A percentile compares a stretch with the other conserved stretches of the same genome.
These are phyloP conservation scores for Boletus reticuloceps DNA, from an alignment of 768 basidiomycete species.

Conservation along the genomic window DNA sequence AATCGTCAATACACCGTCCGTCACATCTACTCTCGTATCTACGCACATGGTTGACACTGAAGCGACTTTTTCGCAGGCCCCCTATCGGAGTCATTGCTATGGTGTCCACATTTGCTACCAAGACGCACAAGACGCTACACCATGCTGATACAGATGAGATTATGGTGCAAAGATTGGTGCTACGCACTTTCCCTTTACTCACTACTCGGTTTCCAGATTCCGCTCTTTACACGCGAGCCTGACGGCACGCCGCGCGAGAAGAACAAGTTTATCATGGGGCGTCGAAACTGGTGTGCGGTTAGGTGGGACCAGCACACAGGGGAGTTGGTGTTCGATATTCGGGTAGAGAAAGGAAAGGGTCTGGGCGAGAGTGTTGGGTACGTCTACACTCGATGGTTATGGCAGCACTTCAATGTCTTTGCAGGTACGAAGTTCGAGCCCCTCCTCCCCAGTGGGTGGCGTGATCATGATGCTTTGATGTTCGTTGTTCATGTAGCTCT, in stretches of 20 bases:
- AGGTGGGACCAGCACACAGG: slow-evolving; percentile 55
- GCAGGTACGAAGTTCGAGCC: slow-evolving; percentile 43
- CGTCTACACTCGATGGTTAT: slow-evolving; percentile 16
- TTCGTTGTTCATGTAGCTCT: neutral
- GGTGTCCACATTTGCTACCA: slow-evolving; percentile 77
- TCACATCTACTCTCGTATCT: slow-evolving; percentile 2
- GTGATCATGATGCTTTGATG: slow-evolving; percentile 12
- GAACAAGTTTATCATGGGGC: slow-evolving; percentile 81
- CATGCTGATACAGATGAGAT: slow-evolving; percentile 78
- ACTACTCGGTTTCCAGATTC: slow-evolving; percentile 47
- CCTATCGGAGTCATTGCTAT: slow-evolving; percentile 71
- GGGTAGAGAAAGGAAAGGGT: slow-evolving; percentile 85
- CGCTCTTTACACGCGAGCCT: slow-evolving; percentile 74
- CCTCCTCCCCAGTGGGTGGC: slow-evolving; percentile 43
- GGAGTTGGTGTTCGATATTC: slow-evolving; percentile 77
- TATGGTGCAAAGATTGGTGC: slow-evolving; percentile 52
- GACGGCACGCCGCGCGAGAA: slow-evolving; percentile 67
- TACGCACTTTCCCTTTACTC: neutral
- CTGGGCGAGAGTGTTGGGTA: slow-evolving; percentile 78
- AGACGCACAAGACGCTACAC: slow-evolving; percentile 86
- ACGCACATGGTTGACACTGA: neutral
- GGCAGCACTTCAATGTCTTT: neutral
- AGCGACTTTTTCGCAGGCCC: slow-evolving; percentile 36
- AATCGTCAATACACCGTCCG: slow-evolving; percentile 95
- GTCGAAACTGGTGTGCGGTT: slow-evolving; percentile 84